Base-by-base conservation (phyloP, 495 filamentous ascomycete species). In the Beverwykella pulmonaria region DNA sequence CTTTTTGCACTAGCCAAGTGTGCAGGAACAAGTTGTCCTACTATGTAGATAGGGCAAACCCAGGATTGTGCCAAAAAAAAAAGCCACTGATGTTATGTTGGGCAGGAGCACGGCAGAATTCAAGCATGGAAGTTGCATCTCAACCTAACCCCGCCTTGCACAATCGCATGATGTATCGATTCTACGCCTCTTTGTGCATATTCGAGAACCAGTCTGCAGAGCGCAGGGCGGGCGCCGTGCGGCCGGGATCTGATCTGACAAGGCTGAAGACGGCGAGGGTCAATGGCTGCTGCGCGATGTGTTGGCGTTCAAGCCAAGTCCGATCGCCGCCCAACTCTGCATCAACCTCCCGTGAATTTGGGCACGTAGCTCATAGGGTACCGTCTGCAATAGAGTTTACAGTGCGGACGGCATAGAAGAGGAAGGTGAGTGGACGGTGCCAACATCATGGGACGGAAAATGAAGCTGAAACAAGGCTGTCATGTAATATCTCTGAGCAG, bases 261-360 rank as follows among this genome's bases (percentile, higher is more conserved):
- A 69, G 70, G 70, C 70, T 69, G 70, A 72, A 47, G 66, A 67
- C 29, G 55, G 61, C 53, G 65, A 61, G 57, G 70, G 46, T 67
- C 57, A 63, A 56, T 64, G 69, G 69, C 65, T 64, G 65, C 70
- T 69, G 66, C 70, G 34, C 22, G 70, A 72, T 72, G 70, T 66
- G 70, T 59, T 72, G 70, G 70, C 70, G 66, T 54, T 66, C 61
- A 60, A 56, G 47, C 66, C 25, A 53, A 30, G 46, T 55, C 52
- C 52, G 70, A 67, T 58, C 46, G 46, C 29, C 60, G 61, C 32
- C 52, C 30, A 26, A 17, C 26, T 63, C 36, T 59, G 56, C 58
- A 56, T 5, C 53, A 25, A 47, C 54, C 30, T 67, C 44, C 70
- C 70, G 59, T 44, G 53, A 60, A 53, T 48, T 60, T 59, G 70